These are phyloP conservation scores for Pestalotiopsis sp. DNA, from an alignment of 2,329 filamentous ascomycete species.

Conservation along the genomic window DNA sequence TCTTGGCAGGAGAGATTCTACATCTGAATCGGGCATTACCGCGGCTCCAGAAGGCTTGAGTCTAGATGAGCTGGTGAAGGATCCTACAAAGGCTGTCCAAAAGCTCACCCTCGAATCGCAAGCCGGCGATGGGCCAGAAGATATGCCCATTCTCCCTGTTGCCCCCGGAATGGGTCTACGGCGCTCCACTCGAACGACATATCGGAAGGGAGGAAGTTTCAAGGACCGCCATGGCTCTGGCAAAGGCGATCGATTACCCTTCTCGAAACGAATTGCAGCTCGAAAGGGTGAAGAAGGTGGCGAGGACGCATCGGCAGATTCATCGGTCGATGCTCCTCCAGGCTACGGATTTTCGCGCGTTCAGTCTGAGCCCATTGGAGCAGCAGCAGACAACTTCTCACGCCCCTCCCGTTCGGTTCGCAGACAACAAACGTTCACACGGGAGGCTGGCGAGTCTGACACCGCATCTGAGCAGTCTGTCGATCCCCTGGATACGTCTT, in stretches of 20 bases:
- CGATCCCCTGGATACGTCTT: conserved; percentile 21
- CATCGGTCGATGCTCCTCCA: conserved; percentile 47
- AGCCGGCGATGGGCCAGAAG: conserved; percentile 56
- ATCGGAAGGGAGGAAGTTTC: conserved; percentile 82
- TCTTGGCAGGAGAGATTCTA: conserved; percentile 73
- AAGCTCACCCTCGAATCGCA: conserved; percentile 63
- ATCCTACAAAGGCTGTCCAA: conserved; percentile 72
- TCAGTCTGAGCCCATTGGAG: conserved; percentile 67
- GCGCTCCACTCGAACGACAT: conserved; percentile 89
- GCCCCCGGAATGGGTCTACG: conserved; percentile 79
- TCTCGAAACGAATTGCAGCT: conserved; percentile 71
- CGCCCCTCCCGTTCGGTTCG: conserved; percentile 54
- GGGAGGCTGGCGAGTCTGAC: conserved; percentile 38
- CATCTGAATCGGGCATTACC: conserved; percentile 46
- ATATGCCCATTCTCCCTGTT: conserved; percentile 84
- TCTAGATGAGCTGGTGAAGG: conserved; percentile 80
- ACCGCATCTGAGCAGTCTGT: conserved; percentile 20
- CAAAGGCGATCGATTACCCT: conserved; percentile 57
- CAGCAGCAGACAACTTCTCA: conserved; percentile 60
- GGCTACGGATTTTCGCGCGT: conserved; percentile 62
- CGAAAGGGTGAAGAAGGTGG: conserved; percentile 64
- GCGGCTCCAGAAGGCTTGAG: conserved; percentile 58
- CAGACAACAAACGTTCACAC: conserved; percentile 51
- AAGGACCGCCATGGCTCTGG: conserved; percentile 80
- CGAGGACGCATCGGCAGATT: conserved; percentile 40